Base-by-base conservation (phyloP, 2,329 filamentous ascomycete species). In the Cladorrhinum sp. region DNA sequence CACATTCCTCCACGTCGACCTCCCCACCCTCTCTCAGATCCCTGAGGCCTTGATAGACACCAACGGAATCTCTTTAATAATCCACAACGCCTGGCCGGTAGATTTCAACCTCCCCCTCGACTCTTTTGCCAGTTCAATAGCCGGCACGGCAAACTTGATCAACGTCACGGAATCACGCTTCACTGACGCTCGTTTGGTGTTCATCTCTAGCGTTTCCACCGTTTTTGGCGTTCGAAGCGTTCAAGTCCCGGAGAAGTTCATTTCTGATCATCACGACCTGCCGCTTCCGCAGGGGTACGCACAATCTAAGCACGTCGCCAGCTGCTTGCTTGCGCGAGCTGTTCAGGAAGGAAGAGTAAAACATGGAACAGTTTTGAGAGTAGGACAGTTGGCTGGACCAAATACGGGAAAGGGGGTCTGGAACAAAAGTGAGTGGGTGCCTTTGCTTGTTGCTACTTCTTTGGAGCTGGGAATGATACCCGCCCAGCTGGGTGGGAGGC, bases 41-140 rank as follows among this genome's bases (percentile, higher is more conserved):
- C 7, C 18, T 8, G 3, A n/a, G 3, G 3, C 20, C 36, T 16
- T 10, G 3, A 6, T 9, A 3, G 4, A 4, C 12, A 42, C 3
- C 36, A 42, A 4, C 36, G 3, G 7, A 42, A 50, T 55, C 1
- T 18, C 21, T 1, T 20, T 53, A 1, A 14, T 62, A 12, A 55
- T 62, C 24, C 57, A 62, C 36, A 51, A 54, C 49, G 59, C 59
- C 55, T 63, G 62, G 62, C 62, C 62, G 18, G 62, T 59, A 33
- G 61, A 61, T 28, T 57, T 63, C 56, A 55, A 50, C 53, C 42
- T 56, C 21, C 42, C 58, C 20, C 49, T 63, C 14, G 9, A 21
- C 14, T 28, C 36, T 5, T 60, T 60, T 26, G 21, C 10, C 10
- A 30, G 57, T 5, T 18, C 60, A 9, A 16, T 59, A 8, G 12